phyloP scores from a whole-genome alignment of 306 rosid species.

The Malus orientalis region DNA sequence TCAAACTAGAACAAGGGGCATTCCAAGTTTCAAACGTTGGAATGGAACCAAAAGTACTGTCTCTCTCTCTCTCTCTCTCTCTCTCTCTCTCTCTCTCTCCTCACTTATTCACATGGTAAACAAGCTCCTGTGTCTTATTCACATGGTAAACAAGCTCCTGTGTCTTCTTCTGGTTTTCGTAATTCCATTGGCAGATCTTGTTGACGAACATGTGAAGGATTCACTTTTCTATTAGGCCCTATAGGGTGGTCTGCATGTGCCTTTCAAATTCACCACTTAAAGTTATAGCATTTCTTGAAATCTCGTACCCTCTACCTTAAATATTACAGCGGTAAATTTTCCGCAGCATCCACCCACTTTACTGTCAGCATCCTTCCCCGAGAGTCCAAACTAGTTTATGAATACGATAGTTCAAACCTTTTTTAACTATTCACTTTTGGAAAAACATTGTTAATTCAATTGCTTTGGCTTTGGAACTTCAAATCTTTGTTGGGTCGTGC shows the following conservation, averaged over 20 bases:
- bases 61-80: background rate
- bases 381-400: slow-evolving; percentile 8
- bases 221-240: slow-evolving; percentile 50
- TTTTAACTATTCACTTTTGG: slow-evolving; percentile 10
- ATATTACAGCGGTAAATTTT: slow-evolving; percentile 16
- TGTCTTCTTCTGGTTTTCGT: slow-evolving; percentile 52
- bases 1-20: slow-evolving; percentile 30
- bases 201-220: slow-evolving; percentile 68
- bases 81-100: slow-evolving; percentile 9
- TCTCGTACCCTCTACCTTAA: background rate
- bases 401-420: slow-evolving; percentile 18
- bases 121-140: slow-evolving; percentile 57
- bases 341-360: slow-evolving; percentile 27
- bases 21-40: slow-evolving; percentile 42
- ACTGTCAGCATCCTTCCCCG: slow-evolving; percentile 25
- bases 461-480: background rate
- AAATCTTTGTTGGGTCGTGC: slow-evolving; percentile 2
- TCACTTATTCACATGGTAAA: slow-evolving; percentile 62
- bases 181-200: slow-evolving; percentile 47
- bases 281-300: background rate
- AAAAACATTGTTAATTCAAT: background rate
- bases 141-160: slow-evolving; percentile 54
- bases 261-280: background rate
- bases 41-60: slow-evolving; percentile 16
- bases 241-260: slow-evolving; percentile 81